Evolutionary conservation across 2,329 filamentous ascomycete species (phyloP).

Genomic region (Trichoderma sp.): DNA sequence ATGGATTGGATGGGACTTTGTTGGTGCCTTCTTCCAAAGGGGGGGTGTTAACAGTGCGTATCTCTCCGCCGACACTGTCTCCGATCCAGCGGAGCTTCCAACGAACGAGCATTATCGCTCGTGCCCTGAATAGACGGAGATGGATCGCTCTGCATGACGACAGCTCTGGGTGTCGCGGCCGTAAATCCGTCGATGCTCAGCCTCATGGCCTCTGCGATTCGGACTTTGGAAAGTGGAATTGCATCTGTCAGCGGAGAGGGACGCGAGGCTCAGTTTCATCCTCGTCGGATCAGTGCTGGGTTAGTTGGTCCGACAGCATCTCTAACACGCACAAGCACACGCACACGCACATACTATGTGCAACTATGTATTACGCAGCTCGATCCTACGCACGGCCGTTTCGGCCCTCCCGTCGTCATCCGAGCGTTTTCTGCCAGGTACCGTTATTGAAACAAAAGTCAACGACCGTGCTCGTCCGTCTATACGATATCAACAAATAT

Average conservation of each 20-base stretch:
- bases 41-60: slow-evolving; percentile 12
- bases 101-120: background rate
- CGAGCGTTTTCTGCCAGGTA: background rate
- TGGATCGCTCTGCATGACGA: slow-evolving; percentile 7
- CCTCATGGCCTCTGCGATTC: background rate
- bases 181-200: background rate
- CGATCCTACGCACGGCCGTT: background rate
- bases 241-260: background rate
- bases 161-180: background rate
- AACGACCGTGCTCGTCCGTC: background rate
- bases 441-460: background rate
- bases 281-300: background rate
- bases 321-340: too few relatives aligned
- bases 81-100: background rate
- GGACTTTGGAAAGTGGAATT: background rate
- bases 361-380: too few relatives aligned
- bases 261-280: background rate
- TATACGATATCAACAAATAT: background rate
- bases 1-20: background rate
- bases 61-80: background rate
- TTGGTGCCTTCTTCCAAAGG: background rate
- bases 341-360: too few relatives aligned
- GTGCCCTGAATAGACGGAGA: background rate
- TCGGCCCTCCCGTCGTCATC: background rate
- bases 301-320: background rate